Evolutionary conservation across 164 flowering plant species (phyloP).

Genomic region (Euptelea pleiosperma): DNA sequence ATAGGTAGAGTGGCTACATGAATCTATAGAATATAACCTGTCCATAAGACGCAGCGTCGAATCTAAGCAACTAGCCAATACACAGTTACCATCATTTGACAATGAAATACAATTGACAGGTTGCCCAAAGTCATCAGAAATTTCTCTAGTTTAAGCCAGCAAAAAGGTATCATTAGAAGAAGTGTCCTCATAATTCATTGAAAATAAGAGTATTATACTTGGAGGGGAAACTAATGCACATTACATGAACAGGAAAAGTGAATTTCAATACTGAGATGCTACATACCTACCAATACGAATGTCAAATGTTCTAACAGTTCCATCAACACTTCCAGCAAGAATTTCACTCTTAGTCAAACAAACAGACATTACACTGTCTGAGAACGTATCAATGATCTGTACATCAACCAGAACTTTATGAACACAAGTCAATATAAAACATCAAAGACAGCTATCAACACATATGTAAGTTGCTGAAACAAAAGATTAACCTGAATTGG

Average conservation of each 20-base stretch:
- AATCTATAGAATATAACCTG: conserved; percentile 40
- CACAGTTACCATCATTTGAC: conserved; percentile 92
- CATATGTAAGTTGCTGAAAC: neutral
- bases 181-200: neutral
- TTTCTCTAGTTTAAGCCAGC: conserved; percentile 47
- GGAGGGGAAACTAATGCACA: neutral
- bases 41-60: conserved; percentile 88
- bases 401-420: conserved; percentile 7
- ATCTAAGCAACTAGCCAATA: conserved; percentile 89
- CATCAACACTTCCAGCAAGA: conserved; percentile 97
- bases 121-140: conserved; percentile 78
- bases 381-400: conserved; percentile 83
- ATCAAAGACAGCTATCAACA: neutral
- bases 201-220: neutral
- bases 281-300: conserved; percentile 94
- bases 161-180: conserved; percentile 10
- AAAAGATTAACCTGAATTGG: conserved; percentile 74
- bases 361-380: conserved; percentile 90
- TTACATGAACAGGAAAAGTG: neutral
- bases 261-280: neutral
- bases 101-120: conserved; percentile 91
- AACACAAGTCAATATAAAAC: neutral
- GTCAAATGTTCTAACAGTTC: conserved; percentile 92
- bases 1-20: neutral
- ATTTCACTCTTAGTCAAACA: conserved; percentile 84